Evolutionary conservation across 192 early-diverging fungal genomes (phyloP).

Genomic region (Dimargaris xerosporica): DNA sequence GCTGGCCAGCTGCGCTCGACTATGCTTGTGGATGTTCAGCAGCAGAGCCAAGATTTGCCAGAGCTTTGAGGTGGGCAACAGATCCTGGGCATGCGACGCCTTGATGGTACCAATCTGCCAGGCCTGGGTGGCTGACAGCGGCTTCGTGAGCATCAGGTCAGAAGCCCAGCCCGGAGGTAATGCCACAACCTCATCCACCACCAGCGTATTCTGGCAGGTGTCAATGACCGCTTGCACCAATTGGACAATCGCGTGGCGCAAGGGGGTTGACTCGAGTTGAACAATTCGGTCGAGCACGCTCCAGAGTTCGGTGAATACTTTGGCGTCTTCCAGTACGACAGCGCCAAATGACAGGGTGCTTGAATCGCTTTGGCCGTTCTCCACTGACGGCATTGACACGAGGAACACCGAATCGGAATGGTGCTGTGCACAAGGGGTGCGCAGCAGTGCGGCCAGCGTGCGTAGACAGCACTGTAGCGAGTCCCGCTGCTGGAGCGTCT

Average conservation of each 20-base stretch:
- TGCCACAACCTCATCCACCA: not conserved
- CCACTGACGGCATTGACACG: no score
- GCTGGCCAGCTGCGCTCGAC: not conserved
- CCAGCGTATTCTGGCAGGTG: not conserved
- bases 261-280: not conserved
- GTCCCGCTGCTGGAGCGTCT: not conserved
- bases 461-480: not conserved
- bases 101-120: not conserved
- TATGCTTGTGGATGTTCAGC: constrained; percentile 9
- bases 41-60: constrained; percentile 9
- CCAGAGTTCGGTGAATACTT: constrained; percentile 6
- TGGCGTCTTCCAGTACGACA: not conserved
- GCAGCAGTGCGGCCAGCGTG: not conserved
- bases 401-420: no score
- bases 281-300: constrained; percentile 9
- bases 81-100: not conserved
- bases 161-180: not conserved
- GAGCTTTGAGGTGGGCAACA: not conserved
- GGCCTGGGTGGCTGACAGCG: not conserved
- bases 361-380: no score
- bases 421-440: not conserved
- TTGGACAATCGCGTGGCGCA: constrained; percentile 1
- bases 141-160: not conserved
- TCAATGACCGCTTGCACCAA: not conserved
- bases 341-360: not conserved